Base-by-base conservation (phyloP, 2,329 filamentous ascomycete species). In the Sarocladium kiliense region DNA sequence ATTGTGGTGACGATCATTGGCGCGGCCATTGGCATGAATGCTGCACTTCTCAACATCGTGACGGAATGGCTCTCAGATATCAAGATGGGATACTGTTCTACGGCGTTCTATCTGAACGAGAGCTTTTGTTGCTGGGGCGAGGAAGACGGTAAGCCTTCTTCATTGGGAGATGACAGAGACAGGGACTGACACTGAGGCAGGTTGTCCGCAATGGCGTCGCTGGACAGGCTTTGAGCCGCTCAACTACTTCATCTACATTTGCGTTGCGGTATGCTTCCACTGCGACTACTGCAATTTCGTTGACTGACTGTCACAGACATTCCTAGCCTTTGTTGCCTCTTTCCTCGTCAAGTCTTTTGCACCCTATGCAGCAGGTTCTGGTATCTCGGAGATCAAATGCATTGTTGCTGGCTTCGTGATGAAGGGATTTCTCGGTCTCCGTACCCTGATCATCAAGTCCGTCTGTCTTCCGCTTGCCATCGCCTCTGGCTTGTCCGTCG, bases 321-420 rank as follows among this genome's bases (percentile, higher is more conserved):
- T 88, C 2, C 96, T 97, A 68, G 89, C 93, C 18, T 88, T 88
- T 54, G 87, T 87, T 3, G 87, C 92, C 2, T 92, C 92, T 1
- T 85, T 81, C 36, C 78, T 99, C 39, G 94, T 99, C 66, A 94
- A 91, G 68, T 85, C 84, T 1, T 97, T 94, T 71, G 92, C 94
- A 3, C 94, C 94, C 0, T 99, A 99, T 68, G 94, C 94, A 11
- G 94, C 94, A 32, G 94, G 94, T 16, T 96, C 91, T 12, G 94
- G 94, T 39, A 99, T 99, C 57, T 97, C 91, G 12, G 94, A 99
- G 74, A 99, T 99, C 79, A 99, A 99, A 72, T 96, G 91, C 72
- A 97, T 99, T 67, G 96, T 99, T 66, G 94, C 93, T 3, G 94
- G 94, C 2, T 99, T 99, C 68, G 90, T 97, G 51, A 99, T 99